These are phyloP conservation scores for Melastoma malabathricum DNA, from an alignment of 345 rosid species.

Conservation along the genomic window DNA sequence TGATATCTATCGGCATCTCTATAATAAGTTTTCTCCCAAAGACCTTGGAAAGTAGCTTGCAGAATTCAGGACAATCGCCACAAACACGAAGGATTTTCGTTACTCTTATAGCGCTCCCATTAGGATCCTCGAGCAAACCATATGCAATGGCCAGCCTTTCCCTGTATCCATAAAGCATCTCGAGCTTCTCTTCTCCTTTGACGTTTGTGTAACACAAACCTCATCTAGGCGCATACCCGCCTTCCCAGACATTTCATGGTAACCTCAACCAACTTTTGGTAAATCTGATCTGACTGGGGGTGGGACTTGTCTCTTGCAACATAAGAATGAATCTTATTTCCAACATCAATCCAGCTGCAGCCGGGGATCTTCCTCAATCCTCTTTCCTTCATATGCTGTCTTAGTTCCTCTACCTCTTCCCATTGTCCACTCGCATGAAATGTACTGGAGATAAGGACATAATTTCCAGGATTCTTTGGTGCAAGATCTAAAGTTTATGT, in stretches of 20 bases:
- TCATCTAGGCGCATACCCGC: slow-evolving; percentile 64
- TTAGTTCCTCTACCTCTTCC: slow-evolving; percentile 53
- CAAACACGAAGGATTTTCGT: slow-evolving; percentile 71
- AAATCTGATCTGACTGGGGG: slow-evolving; percentile 43
- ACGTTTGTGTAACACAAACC: slow-evolving; percentile 49
- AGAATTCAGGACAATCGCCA: slow-evolving; percentile 72
- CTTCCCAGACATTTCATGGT: slow-evolving; percentile 37
- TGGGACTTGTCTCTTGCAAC: slow-evolving; percentile 74
- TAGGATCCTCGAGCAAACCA: slow-evolving; percentile 40
- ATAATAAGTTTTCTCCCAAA: slow-evolving; percentile 37
- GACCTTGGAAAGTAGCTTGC: slow-evolving; percentile 56
- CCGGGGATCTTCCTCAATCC: slow-evolving; percentile 82
- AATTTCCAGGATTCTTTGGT: slow-evolving; percentile 61
- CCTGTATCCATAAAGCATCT: slow-evolving; percentile 61
- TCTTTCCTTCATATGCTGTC: slow-evolving; percentile 49
- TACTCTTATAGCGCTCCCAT: slow-evolving; percentile 35
- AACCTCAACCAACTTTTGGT: slow-evolving; percentile 36
- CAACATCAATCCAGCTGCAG: slow-evolving; percentile 79
- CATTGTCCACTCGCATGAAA: slow-evolving; percentile 63
- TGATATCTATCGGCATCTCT: slow-evolving; percentile 90
- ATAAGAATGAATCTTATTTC: slow-evolving; percentile 53
- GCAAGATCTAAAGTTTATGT: slow-evolving; percentile 41
- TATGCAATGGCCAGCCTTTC: slow-evolving; percentile 76
- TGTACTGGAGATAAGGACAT: slow-evolving; percentile 66
- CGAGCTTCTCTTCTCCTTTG: slow-evolving; percentile 52